Evolutionary conservation across 176 grass and related monocot genomes (phyloP), one percentile per base, ranked within the genome.

Genomic region (Cocos nucifera): DNA sequence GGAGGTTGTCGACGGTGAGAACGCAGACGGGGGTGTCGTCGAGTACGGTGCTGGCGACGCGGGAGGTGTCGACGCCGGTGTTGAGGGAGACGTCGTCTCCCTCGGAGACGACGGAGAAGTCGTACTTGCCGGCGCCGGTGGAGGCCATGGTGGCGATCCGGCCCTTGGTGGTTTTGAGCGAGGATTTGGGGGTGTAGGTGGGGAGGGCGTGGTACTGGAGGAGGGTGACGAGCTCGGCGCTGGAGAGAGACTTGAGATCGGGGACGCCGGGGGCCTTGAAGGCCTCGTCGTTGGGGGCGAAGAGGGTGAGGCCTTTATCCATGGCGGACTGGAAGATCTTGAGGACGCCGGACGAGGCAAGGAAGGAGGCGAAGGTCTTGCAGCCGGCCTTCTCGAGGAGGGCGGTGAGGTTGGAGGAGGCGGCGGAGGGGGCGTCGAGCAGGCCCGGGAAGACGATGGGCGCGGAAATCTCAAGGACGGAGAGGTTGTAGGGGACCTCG

Each of bases 121-220:
- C 78, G 70, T 69, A 98, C 66, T 98, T 98, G 0, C 93, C 93
- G 1, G 82, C 53, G 56, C 74, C 79, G 21, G 23, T 86, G 4
- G 93, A 86, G 3, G 93, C 93, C 66, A 98, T 66, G 25, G 93
- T 98, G 19, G 73, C 26, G 23, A 98, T 78, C 16, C 15, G 17
- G 30, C 87, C 87, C 52, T 24, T 79, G 17, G 78, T 58, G 56
- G 65, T 77, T 84, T 98, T 98, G 17, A 98, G 93, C 19, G 93
- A 86, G 14, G 84, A 78, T 79, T 92, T 98, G 51, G 93, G 93
- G 58, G 61, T 80, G 88, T 98, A 98, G 27, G 68, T 78, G 23
- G 93, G 93, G 50, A 98, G 48, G 1, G 93, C 93, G 74, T 98
- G 93, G 84, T 88, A 98, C 84, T 92, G 73, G 19, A 98, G 84